Conservation (phyloP, 2,329 filamentous ascomycete genomes). For the Colletotrichum acutatum region DNA sequence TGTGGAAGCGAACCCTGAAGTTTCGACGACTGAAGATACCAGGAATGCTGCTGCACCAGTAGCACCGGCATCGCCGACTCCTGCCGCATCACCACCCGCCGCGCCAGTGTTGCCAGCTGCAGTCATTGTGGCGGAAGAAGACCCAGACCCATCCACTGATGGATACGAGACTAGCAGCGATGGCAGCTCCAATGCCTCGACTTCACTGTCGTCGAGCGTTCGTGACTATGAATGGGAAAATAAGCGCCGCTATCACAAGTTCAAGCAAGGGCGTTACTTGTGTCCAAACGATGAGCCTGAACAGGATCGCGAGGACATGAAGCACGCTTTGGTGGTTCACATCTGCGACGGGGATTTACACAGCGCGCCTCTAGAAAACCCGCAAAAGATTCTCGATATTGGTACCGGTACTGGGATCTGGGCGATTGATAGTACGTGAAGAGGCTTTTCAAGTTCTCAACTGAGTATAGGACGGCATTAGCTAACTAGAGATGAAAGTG, state of each 20-base stretch:
- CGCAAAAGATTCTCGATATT: neutral
- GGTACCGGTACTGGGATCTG: constrained; percentile 8
- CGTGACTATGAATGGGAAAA: constrained; percentile 55
- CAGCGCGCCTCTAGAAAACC: constrained; percentile 49
- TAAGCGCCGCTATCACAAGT: constrained; percentile 54
- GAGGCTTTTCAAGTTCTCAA: no score
- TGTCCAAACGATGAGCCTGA: constrained; percentile 45
- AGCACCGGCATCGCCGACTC: neutral
- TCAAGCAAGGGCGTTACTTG: constrained; percentile 49
- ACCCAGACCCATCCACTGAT: neutral
- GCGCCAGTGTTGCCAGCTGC: neutral
- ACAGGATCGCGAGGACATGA: constrained; percentile 44
- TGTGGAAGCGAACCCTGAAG: neutral
- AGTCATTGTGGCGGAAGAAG: neutral
- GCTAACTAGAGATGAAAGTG: neutral
- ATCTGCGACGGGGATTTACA: constrained; percentile 51
- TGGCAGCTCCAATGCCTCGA: constrained; percentile 41
- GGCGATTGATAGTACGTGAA: neutral
- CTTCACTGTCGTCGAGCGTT: constrained; percentile 47
- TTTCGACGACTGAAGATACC: neutral
- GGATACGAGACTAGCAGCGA: neutral
- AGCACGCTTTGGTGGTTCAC: constrained; percentile 51
- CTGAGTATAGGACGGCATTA: no score
- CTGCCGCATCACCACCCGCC: neutral
- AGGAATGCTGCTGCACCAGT: neutral